Base-by-base conservation (phyloP, 169 alveolate genomes). In the Blepharisma undulans region DNA sequence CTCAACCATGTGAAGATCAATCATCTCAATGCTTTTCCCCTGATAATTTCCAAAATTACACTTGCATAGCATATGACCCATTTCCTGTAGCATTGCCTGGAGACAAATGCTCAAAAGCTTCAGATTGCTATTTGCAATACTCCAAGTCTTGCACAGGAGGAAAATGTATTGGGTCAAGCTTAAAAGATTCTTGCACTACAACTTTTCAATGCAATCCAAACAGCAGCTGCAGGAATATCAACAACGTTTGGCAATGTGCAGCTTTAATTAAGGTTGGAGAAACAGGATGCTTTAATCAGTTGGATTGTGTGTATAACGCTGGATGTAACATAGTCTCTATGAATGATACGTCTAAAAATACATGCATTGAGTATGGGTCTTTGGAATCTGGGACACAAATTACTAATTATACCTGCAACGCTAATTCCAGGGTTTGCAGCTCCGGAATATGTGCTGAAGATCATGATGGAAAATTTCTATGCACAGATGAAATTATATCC, bases 251-350 rank as follows among this genome's bases (percentile, higher is more conserved):
- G 66, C 66, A 48, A 48, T 48, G 66, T 48, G 66, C 66, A 5
- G 12, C 66, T 48, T 48, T 48, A 48, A 48, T 48, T 48, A 18
- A 48, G 66, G 66, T 18, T 5, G 66, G 66, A n/a, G 30, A 32
- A 84, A n/a, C 89, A 6, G 89, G 89, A n/a, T 84, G 89, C 60
- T 4, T 25, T 1, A 30, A 10, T 48, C 79, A 84, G 6, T 84
- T 2, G 2, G 89, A 84, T 84, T 84, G 89, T 84, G 60, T 21
- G 0, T 32, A 84, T 10, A 4, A 5, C 0, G 89, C 89, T 2
- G 89, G 89, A n/a, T 84, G 89, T 36, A 84, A 29, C 60, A 32
- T 29, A 21, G 29, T 36, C 29, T 22, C 60, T 25, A 1, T 48
- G 14, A 48, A 48, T 48, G 66, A 48, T 48, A 48, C 66, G 2